Conservation (phyloP, 768 basidiomycete genomes). For the Crucibulum laeve region DNA sequence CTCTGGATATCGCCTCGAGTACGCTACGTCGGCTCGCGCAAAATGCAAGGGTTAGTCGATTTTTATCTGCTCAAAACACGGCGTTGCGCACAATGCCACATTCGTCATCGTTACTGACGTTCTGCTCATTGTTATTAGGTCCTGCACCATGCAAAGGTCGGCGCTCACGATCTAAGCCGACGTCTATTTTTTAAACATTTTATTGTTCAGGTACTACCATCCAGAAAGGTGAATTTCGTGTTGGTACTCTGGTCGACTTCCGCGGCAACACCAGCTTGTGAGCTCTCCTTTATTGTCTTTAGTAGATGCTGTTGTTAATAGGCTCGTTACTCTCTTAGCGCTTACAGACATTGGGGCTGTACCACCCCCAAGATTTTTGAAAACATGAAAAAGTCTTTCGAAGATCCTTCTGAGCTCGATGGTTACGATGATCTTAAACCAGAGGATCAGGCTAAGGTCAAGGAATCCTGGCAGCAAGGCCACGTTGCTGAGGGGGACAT, state of each 20-base stretch:
- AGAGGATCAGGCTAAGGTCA: constrained; percentile 69
- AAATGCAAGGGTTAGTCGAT: constrained; percentile 71
- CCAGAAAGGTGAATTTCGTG: constrained; percentile 64
- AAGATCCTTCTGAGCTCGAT: constrained; percentile 67
- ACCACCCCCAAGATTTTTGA: constrained; percentile 61
- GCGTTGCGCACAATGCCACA: constrained; percentile 6
- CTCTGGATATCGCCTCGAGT: constrained; percentile 75
- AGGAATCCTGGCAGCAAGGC: constrained; percentile 71
- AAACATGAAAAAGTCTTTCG: constrained; percentile 65
- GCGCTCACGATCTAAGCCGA: constrained; percentile 8
- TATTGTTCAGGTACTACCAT: constrained; percentile 56
- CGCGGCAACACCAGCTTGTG: constrained; percentile 67
- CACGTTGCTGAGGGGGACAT: constrained; percentile 83
- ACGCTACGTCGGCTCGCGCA: constrained; percentile 59
- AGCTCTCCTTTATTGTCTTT: constrained; percentile 16
- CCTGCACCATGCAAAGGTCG: constrained; percentile 73
- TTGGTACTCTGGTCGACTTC: constrained; percentile 75
- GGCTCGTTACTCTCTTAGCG: constrained; percentile 30
- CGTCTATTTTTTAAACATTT: constrained; percentile 12
- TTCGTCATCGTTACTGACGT: constrained; percentile 17
- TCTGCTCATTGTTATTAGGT: constrained; percentile 40
- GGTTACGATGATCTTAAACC: constrained; percentile 72
- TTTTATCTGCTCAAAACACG: constrained; percentile 9
- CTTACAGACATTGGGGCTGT: constrained; percentile 94
- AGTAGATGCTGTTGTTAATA: constrained; percentile 1